A percentile compares a stretch with the other conserved stretches of the same genome.
Conservation (phyloP, 164 flowering plant genomes). For the Cinnamomum micranthum region DNA sequence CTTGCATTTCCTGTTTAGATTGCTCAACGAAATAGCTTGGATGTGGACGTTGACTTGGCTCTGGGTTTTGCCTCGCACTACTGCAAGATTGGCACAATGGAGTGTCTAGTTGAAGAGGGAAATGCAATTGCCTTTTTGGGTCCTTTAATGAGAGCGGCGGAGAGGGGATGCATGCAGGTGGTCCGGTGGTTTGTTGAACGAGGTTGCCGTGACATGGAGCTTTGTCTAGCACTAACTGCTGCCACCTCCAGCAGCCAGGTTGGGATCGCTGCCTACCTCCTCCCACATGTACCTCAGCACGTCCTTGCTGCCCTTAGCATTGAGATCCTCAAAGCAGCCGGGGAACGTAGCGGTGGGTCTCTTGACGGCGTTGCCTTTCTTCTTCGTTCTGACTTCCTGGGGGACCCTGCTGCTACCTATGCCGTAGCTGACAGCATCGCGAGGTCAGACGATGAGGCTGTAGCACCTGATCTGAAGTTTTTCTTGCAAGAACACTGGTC, state of each 20-base stretch:
- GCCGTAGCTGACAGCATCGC: constrained; percentile 87
- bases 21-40: constrained; percentile 95
- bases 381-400: constrained; percentile 69
- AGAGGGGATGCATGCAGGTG: constrained; percentile 86
- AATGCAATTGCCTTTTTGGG: constrained; percentile 84
- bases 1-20: constrained; percentile 38
- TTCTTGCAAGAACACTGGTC: constrained; percentile 84
- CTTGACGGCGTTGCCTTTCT: constrained; percentile 87
- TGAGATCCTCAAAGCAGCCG: constrained; percentile 94
- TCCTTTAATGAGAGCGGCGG: constrained; percentile 93
- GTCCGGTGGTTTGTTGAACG: constrained; percentile 87
- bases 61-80: constrained; percentile 94
- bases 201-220: constrained; percentile 94
- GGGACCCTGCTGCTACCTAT: constrained; percentile 78
- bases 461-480: constrained; percentile 62
- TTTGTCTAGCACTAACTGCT: constrained; percentile 92
- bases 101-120: constrained; percentile 92
- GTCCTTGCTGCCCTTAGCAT: constrained; percentile 89
- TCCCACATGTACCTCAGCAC: constrained; percentile 86
- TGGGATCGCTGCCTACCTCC: constrained; percentile 70
- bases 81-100: constrained; percentile 88
- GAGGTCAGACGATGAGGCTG: constrained; percentile 68
- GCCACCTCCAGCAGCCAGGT: constrained; percentile 90
- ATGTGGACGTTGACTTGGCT: constrained; percentile 90
- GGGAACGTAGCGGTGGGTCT: constrained; percentile 86